Percentiles rank a stretch among this genome's conserved stretches.
These are phyloP conservation scores for Colletotrichum sp. DNA, from an alignment of 2,329 filamentous ascomycete genomes.

Conservation along the genomic window DNA sequence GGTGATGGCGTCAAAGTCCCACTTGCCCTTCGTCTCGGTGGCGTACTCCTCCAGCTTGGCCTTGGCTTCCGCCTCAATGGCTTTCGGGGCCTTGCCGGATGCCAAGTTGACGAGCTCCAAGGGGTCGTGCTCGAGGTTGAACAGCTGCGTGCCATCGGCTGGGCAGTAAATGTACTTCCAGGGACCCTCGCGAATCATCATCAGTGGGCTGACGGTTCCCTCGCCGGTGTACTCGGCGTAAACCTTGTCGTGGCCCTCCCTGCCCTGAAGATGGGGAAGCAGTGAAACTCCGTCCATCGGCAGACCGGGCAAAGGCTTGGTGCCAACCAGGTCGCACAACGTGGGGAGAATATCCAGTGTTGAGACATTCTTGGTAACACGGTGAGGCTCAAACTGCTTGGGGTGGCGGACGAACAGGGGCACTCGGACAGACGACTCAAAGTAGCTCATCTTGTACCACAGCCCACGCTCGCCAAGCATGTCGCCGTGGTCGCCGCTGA, in stretches of 20 bases:
- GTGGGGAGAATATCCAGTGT: constrained; percentile 92
- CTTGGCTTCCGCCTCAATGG: constrained; percentile 48
- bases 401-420: constrained; percentile 87
- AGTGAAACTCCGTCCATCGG: constrained; percentile 87
- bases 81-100: constrained; percentile 42
- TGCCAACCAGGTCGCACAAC: constrained; percentile 81
- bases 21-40: constrained; percentile 74
- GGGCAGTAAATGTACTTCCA: constrained; percentile 94
- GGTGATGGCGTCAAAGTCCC: constrained; percentile 83
- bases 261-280: constrained; percentile 75
- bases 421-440: constrained; percentile 88
- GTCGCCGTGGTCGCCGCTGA: constrained; percentile 92
- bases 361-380: constrained; percentile 83
- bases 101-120: constrained; percentile 78
- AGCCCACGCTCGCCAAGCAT: constrained; percentile 93
- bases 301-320: constrained; percentile 70
- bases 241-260: constrained; percentile 80
- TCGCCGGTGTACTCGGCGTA: constrained; percentile 95
- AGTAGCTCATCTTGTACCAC: constrained; percentile 99
- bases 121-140: constrained; percentile 78
- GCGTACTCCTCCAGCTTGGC: constrained; percentile 70
- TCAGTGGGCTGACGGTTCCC: constrained; percentile 84
- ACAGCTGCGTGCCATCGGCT: constrained; percentile 84
- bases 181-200: constrained; percentile 89
- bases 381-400: constrained; percentile 74